These are phyloP conservation scores for Phalaenopsis hybrid DNA, from an alignment of 116 monocot species.

Conservation along the genomic window DNA sequence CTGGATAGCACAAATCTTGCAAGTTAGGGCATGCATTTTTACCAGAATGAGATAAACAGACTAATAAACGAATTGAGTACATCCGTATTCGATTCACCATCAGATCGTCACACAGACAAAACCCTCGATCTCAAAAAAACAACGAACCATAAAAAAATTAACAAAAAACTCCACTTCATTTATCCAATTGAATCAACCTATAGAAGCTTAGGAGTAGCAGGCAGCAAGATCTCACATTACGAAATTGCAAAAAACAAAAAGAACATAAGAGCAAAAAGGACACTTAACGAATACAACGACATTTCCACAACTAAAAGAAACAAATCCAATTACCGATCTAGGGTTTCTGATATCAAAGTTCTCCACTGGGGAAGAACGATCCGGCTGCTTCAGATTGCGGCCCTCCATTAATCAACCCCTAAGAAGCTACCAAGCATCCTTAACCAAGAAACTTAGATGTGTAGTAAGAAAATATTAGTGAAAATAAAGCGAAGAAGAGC, in stretches of 20 bases:
- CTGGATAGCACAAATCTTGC: neutral
- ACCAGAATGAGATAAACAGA: neutral
- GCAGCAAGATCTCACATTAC: neutral
- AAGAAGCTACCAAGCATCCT: neutral
- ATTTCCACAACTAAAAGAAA: neutral
- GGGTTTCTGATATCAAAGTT: neutral
- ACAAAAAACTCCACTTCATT: neutral
- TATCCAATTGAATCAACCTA: neutral
- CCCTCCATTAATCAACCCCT: conserved; percentile 7
- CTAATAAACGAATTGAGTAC: neutral
- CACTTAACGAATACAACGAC: neutral
- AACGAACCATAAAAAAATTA: neutral
- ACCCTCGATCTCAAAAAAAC: neutral
- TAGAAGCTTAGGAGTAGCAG: neutral
- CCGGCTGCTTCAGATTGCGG: neutral
- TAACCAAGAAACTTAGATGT: neutral
- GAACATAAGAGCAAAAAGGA: neutral
- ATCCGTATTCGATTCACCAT: neutral
- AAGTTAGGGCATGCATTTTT: neutral
- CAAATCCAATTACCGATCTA: conserved; percentile 3
- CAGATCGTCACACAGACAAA: neutral
- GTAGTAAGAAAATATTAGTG: neutral
- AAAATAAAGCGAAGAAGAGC: neutral
- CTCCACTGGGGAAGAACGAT: conserved; percentile 1
- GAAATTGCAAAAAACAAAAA: neutral